Conservation (phyloP, 2,329 filamentous ascomycete species). For the Exophiala spinifera region DNA sequence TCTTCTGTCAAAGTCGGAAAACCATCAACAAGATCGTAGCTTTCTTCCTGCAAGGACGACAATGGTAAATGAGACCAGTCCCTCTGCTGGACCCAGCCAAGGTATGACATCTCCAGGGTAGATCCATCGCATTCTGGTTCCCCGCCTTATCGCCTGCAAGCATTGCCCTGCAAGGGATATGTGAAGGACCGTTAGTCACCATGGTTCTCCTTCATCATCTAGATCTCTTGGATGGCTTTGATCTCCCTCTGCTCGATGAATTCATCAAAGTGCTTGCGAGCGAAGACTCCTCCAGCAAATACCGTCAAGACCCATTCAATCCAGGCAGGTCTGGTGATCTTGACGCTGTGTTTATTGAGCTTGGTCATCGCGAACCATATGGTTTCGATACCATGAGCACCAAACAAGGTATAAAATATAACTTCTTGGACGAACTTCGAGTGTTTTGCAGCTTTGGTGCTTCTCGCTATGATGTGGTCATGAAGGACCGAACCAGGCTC, state of each 20-base stretch:
- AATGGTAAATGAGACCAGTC: no score
- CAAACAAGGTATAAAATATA: constrained; percentile 21
- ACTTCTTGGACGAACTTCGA: constrained; percentile 18
- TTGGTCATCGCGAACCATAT: constrained; percentile 16
- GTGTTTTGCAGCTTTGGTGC: constrained; percentile 11
- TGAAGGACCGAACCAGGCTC: constrained; percentile 21
- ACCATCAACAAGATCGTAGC: no score
- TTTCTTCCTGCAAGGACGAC: no score
- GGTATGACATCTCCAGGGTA: no score
- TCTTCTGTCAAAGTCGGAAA: no score
- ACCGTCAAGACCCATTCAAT: constrained; percentile 21
- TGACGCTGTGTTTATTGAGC: constrained; percentile 21
- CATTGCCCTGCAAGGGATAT: no score
- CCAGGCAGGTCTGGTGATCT: constrained; percentile 16
- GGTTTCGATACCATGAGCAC: constrained; percentile 11
- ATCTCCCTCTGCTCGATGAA: constrained; percentile 21
- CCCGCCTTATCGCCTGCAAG: no score
- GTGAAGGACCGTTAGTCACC: no score
- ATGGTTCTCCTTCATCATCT: not conserved
- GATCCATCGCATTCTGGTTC: no score
- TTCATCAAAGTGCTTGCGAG: constrained; percentile 16
- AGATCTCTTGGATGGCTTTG: constrained; percentile 22
- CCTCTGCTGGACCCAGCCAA: no score
- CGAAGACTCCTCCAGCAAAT: constrained; percentile 16
- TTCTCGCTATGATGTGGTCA: constrained; percentile 20